Evolutionary conservation across 2,329 filamentous ascomycete genomes (phyloP).

Genomic region (Trichophyton benhamiae): DNA sequence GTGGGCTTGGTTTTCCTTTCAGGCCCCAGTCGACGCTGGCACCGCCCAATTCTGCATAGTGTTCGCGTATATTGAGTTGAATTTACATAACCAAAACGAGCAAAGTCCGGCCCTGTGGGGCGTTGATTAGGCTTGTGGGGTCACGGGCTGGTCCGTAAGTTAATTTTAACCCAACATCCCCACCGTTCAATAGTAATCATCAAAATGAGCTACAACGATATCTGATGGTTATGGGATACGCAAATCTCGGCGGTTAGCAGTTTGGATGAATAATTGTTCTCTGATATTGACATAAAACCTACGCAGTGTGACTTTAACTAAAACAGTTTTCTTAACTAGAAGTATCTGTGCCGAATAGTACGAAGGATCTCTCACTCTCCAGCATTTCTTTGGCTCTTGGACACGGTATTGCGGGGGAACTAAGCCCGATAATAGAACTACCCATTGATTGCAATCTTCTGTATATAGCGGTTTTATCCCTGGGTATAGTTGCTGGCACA

Average conservation of each 20-base stretch:
- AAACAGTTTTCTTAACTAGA: too few species aligned
- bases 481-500: neutral
- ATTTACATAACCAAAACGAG: neutral
- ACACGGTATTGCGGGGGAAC: neutral
- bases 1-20: neutral
- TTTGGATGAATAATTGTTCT: too few species aligned
- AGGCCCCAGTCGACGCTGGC: neutral
- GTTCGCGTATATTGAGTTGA: neutral
- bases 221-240: too few species aligned
- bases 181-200: neutral
- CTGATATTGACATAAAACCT: too few species aligned
- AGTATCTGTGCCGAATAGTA: too few species aligned
- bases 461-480: neutral
- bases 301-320: too few species aligned
- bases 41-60: neutral
- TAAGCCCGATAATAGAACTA: neutral
- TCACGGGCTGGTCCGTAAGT: neutral
- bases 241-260: too few species aligned
- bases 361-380: neutral
- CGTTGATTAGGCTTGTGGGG: neutral
- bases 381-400: neutral
- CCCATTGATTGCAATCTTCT: neutral
- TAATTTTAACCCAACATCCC: neutral
- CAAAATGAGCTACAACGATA: neutral
- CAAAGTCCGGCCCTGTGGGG: constrained; percentile 5